phyloP scores from a whole-genome alignment of 1,284 basidiomycete species.

The Tremellales sp. region DNA sequence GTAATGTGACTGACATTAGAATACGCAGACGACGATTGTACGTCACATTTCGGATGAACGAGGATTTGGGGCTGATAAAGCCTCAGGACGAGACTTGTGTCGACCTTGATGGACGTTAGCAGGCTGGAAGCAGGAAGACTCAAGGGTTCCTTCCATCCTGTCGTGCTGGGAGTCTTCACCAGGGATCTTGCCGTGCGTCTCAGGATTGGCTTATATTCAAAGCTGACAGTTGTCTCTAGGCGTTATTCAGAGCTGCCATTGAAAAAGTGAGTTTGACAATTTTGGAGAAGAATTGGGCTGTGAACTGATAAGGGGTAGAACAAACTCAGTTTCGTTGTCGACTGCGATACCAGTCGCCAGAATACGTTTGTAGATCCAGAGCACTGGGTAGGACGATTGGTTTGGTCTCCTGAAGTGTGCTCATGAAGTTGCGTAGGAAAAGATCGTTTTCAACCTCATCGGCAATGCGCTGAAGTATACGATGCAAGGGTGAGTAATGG shows the following conservation, averaged over 20 bases:
- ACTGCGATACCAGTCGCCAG: constrained; percentile 38
- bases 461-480: constrained; percentile 49
- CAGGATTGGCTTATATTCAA: neutral
- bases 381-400: constrained; percentile 34
- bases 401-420: neutral
- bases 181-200: constrained; percentile 41
- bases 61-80: neutral
- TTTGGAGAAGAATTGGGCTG: neutral
- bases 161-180: constrained; percentile 46
- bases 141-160: constrained; percentile 42
- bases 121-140: constrained; percentile 44
- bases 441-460: constrained; percentile 49
- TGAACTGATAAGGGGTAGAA: constrained; percentile 11
- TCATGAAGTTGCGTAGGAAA: constrained; percentile 34
- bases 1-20: neutral
- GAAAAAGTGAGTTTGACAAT: constrained; percentile 18
- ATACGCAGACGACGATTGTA: constrained; percentile 3
- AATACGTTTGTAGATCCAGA: constrained; percentile 47
- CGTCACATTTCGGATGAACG: neutral
- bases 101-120: constrained; percentile 46
- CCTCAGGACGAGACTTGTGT: constrained; percentile 35
- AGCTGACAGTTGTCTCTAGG: constrained; percentile 7
- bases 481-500: constrained; percentile 22
- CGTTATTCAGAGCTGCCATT: constrained; percentile 44
- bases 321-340: constrained; percentile 40